Evolutionary conservation across 306 rosid species (phyloP), one percentile per base, ranked within the genome.

Genomic region (Rubus idaeus): DNA sequence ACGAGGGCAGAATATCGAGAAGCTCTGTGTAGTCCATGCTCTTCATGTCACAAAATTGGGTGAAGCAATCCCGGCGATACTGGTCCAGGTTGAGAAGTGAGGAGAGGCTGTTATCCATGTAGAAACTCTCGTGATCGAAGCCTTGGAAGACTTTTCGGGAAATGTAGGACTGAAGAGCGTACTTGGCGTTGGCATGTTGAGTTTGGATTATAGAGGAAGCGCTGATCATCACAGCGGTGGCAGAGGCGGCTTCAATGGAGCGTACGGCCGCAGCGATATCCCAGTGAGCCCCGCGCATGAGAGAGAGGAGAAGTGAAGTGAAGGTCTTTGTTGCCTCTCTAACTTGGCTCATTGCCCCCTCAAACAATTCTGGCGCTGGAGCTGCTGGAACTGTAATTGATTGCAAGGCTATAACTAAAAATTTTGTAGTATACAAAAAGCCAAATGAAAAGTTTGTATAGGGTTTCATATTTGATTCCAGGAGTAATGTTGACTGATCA

Each of bases 201-300:
- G 87, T 52, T 0, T 90, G 80, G 47, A 87, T 77, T 63, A 80
- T 52, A 41, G 92, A 80, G 20, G 86, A 42, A 58, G 81, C 23
- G 44, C 85, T 70, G 40, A 88, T 74, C 51, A 76, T 73, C 13
- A 74, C 77, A 14, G 20, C 16, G 56, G 85, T 61, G 49, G 68
- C 82, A 6, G 89, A 71, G 70, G 98, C 92, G 11, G 97, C 87
- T 84, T 94, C 96, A 17, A 94, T 94, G 57, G 98, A 94, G 20
- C 98, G 89, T 62, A 94, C 98, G 6, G 93, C 97, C n/a, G 96
- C 96, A 46, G 95, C 82, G 51, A 94, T 94, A 75, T 94, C 96
- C 98, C 97, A 94, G 13, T 89, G 91, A 41, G 98, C 96, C 47
- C 87, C 87, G 80, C 93, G 96, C 98, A 94, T 94, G 37, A 86